Base-by-base conservation (phyloP, 306 rosid genomes). In the Quercus glauca region DNA sequence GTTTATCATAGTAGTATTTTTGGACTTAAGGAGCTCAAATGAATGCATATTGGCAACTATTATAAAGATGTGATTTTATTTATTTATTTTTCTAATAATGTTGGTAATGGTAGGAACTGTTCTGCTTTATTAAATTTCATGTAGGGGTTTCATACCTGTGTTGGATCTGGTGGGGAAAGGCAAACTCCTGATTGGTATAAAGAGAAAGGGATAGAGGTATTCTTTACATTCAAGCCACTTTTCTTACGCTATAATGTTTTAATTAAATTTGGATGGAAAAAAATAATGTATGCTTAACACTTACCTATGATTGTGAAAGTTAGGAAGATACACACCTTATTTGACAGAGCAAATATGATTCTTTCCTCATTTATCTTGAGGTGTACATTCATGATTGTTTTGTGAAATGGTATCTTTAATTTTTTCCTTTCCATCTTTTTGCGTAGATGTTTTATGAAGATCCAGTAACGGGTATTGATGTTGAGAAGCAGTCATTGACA, bases 61-160 rank as follows among this genome's bases (percentile, higher is more conserved):
- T 49, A 49, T 49, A 49, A 49, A 49, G 53, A 49, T 49, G 53
- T 49, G 53, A 49, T 10, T 49, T 49, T 49, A 12, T 49, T 49
- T 49, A 49, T 49, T 49, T 7, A 37, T 37, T 41, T 37, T 49
- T 49, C 15, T 10, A 49, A 3, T 49, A 3, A 12, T 25, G 25
- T 26, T 23, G 8, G 20, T 18, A 41, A 26, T 45, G 49, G 11
- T 9, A 8, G 25, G 45, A 31, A 67, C 23, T 67, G 21, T 69
- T 23, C 60, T 29, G 43, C 71, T 18, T 61, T 74, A 49, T 49
- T 56, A 58, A 52, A 58, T 41, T 68, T 20, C 45, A 53, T 73
- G 13, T 76, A 92, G 98, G 99, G 99, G n/a, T 92, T 95, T 79
- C 96, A 95, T 78, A 92, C 99, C 60, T 95, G 98, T 84, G 97